These are phyloP conservation scores for Fusarium sarcochroum DNA, from an alignment of 2,329 filamentous ascomycete species.

Conservation along the genomic window DNA sequence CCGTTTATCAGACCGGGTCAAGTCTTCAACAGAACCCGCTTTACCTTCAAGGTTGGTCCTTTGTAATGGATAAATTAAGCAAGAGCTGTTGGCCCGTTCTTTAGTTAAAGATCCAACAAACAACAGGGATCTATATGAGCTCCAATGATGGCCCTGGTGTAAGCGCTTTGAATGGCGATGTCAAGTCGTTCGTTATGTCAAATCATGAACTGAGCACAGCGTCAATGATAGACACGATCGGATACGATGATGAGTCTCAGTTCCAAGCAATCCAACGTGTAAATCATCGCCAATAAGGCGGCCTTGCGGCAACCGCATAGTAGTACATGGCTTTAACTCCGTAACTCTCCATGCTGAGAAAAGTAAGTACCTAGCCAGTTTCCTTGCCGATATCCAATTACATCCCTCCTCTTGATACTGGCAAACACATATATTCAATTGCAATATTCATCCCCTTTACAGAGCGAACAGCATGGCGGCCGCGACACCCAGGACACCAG, in stretches of 20 bases:
- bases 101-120: background rate
- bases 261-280: background rate
- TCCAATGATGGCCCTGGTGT: background rate
- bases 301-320: conserved; percentile 22
- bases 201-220: too few species aligned
- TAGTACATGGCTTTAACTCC: conserved; percentile 31
- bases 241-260: background rate
- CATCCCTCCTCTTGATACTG: conserved; percentile 10
- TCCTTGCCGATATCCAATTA: conserved; percentile 3
- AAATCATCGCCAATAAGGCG: conserved; percentile 8
- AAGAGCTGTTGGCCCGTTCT: conserved; percentile 1
- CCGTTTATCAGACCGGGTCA: conserved; percentile 3
- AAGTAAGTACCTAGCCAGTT: conserved; percentile 7
- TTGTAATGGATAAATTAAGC: conserved; percentile 1
- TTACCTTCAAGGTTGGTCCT: conserved; percentile 2
- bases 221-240: too few species aligned
- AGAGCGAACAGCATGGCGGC: conserved; percentile 50
- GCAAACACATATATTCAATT: background rate
- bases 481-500: conserved; percentile 47
- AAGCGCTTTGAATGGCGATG: background rate
- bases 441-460: conserved; percentile 25
- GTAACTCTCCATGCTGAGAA: conserved; percentile 23
- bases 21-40: conserved; percentile 23
- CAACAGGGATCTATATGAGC: background rate
- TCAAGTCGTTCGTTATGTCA: background rate